These are phyloP conservation scores for Ceratocystis harringtonii DNA, from an alignment of 2,329 filamentous ascomycete genomes.

Conservation along the genomic window DNA sequence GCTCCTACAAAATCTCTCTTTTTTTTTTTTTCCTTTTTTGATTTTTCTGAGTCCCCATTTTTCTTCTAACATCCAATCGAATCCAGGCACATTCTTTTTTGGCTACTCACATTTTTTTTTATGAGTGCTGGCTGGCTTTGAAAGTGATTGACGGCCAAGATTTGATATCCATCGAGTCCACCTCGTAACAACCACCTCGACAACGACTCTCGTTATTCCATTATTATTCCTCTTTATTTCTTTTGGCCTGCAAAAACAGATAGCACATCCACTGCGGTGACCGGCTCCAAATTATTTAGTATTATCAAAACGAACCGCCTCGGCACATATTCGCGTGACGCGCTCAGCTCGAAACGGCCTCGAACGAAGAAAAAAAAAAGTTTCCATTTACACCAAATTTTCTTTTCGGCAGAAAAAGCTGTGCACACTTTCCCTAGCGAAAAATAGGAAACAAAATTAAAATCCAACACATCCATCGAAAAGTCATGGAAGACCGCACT, in stretches of 20 bases:
- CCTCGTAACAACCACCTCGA: not conserved
- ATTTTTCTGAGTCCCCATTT: not conserved
- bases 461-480: not conserved
- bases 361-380: not conserved
- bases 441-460: not conserved
- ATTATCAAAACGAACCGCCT: not conserved
- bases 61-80: not conserved
- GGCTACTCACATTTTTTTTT: not conserved
- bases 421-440: not conserved
- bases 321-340: not conserved
- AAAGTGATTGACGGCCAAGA: not conserved
- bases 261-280: not conserved
- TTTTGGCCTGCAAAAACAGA: not conserved
- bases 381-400: not conserved
- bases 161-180: conserved; percentile 1
- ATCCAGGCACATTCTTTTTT: not conserved
- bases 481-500: conserved; percentile 15
- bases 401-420: not conserved
- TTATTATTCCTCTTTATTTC: not conserved
- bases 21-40: not conserved
- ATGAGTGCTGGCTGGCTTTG: not conserved
- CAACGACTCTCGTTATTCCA: not conserved
- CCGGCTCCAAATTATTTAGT: not conserved
- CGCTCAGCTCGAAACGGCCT: not conserved
- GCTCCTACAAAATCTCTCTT: not conserved